Base-by-base conservation (phyloP, 768 basidiomycete species). In the Rhodotorula kratochvilovae region DNA sequence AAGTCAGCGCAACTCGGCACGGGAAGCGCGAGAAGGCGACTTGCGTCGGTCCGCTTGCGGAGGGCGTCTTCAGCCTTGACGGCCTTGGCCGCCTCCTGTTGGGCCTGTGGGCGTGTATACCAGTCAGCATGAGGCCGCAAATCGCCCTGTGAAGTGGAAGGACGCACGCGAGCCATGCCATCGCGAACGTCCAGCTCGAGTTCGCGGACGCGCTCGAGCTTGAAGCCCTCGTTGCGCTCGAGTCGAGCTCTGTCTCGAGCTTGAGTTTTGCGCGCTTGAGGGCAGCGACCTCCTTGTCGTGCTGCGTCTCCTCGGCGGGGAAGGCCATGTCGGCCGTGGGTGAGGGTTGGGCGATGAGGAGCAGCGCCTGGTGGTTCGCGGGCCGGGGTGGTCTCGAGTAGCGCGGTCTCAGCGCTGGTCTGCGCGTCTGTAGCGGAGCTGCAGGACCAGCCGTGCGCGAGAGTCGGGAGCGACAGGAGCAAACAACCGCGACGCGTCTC, bases 201-300 rank as follows among this genome's bases (percentile, higher is more conserved):
- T 8, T 62, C 59, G 6, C 11, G 36, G 2, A 67, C 42, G 42
- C 61, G 53, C 12, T 56, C 43, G n/a, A 67, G 39, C 36, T 50
- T 46, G 39, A 53, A 11, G 27, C 29, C 19, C 29, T 70, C 69
- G 27, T 66, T 70, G 29, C 55, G 58, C 29, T 65, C 39, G 60
- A 53, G 15, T 33, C 57, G 33, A 69, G 50, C 27, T 48, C 35
- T 25, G 65, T 36, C 23, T 65, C 64, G 33, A 62, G 51, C 54
- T 61, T 60, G 53, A 61, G 51, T 29, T 65, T 70, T n/a, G 62
- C 62, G 4, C 68, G 62, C 50, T 58, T 63, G 62, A 69, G 68
- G 6, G 39, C 23, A 0, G 54, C 56, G 46, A 68, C 8, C 23
- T 68, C 61, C 19, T 31, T n/a, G 16, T 68, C 67, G 15, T 48